Evolutionary conservation across 73 alveolate genomes (phyloP), one percentile per base, ranked within the genome.

Genomic region (Tetrahymena thermophila): DNA sequence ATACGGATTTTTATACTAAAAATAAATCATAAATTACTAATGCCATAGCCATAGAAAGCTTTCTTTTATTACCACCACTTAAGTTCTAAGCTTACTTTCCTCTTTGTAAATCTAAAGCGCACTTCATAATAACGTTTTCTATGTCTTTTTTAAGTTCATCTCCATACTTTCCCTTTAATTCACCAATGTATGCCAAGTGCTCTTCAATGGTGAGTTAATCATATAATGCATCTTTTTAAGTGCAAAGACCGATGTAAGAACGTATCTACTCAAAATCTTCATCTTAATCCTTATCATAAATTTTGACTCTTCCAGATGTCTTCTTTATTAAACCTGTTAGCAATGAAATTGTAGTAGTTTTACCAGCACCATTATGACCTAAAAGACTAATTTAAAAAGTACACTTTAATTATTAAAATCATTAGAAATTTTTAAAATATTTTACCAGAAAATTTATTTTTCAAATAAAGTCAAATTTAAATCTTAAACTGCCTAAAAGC

Each of bases 1-100:
- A 56, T 56, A 3, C n/a, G n/a, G n/a, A n/a, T 56, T 7, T 4
- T 21, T 4, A 23, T 0, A 10, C 8, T 0, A 4, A 56, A 28
- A 8, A 28, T 71, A 71, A 19, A 71, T 71, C 9, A 71, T 19
- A 71, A 7, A 71, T 71, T 17, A 97, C 96, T 17, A 98, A 94
- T 19, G 99, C 99, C 84, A 98, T 98, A 23, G 98, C 99, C 9
- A 98, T 97, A 56, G 99, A 98, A 85, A 98, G 98, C 94, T 98
- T 98, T 94, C 99, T 96, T 96, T 96, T 98, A 50, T 98, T 96
- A 19, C 99, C 99, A 13, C 99, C 99, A 11, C 99, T 97, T 85
- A 98, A 95, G 93, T 97, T 94, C 85, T 94, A 95, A 4, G 99
- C 98, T 8, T 95, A 56, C 37, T 85, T 96, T 85, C 97, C 95